Base-by-base conservation (phyloP, 2,329 filamentous ascomycete species). In the Anisogramma anomala region DNA sequence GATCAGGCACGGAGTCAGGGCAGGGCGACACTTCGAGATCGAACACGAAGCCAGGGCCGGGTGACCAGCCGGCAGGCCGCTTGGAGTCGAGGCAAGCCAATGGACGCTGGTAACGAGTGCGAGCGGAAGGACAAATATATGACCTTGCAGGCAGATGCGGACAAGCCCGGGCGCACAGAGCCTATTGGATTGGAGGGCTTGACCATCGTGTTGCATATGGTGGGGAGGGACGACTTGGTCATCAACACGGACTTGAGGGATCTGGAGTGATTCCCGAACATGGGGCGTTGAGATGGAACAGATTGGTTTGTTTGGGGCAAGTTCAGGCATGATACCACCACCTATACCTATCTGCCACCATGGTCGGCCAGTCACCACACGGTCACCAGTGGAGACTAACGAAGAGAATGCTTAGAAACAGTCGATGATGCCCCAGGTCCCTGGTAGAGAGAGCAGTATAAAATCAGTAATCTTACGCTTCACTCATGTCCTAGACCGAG, bases 121-220 rank as follows among this genome's bases (percentile, higher is more conserved):
- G 52, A 51, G 33, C 70, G 58, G 67, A 63, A 60, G 44, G 57
- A 62, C 4, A 58, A 56, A 6, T 69, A 67, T 45, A 49, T 63
- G 42, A 55, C 58, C 14, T 49, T 70, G 41, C 60, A 58, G 26
- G 53, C 59, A 1, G 63, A 69, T 48, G 56, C 66, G 6, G 48
- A 46, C 5, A 31, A 42, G 4, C 35, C 46, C 17, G 38, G 25
- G 42, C 39, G 39, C 44, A 40, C 39, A 26, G 58, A 58, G 13
- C 60, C 66, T 18, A 48, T 66, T 33, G 63, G 62, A 13, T 64
- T 72, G 22, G 60, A 68, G 43, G 68, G 68, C 9, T 51, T 72
- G 38, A 72, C 68, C 5, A 66, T 72, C 45, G 64, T 71, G 34
- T 57, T 74, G 53, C 70, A 71, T 53, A 55, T 69, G 50, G 65